Evolutionary conservation across 1,284 basidiomycete species (phyloP).

Genomic region (Trichosporon sp.): DNA sequence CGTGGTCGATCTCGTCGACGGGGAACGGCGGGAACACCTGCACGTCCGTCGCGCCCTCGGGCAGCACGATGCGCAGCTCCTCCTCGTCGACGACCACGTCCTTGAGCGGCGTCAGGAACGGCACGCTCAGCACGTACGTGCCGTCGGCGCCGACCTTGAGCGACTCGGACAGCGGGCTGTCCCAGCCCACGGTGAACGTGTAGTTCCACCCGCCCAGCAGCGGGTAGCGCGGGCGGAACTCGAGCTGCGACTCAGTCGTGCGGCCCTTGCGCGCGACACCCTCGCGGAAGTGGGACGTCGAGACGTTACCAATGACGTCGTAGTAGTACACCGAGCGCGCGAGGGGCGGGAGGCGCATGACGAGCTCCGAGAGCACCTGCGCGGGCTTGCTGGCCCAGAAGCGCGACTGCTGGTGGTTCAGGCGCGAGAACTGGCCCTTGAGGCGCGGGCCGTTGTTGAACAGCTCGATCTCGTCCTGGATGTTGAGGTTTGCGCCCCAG

Average conservation of each 20-base stretch:
- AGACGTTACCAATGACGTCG: conserved; percentile 92
- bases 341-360: conserved; percentile 72
- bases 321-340: conserved; percentile 79
- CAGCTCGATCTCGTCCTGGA: conserved; percentile 79
- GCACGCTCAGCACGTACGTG: conserved; percentile 63
- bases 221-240: conserved; percentile 86
- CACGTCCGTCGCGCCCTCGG: conserved; percentile 87
- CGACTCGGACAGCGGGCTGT: conserved; percentile 68
- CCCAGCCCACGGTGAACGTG: conserved; percentile 88
- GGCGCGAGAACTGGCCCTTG: conserved; percentile 91
- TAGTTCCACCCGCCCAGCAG: conserved; percentile 98
- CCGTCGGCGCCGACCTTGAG: conserved; percentile 51
- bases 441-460: conserved; percentile 81
- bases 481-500: conserved; percentile 92
- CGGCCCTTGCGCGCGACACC: conserved; percentile 44
- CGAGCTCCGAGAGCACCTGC: conserved; percentile 63
- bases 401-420: conserved; percentile 75
- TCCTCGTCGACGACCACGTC: conserved; percentile 78
- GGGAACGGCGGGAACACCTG: conserved; percentile 73
- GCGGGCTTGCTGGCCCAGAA: conserved; percentile 61
- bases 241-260: conserved; percentile 58
- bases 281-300: conserved; percentile 78
- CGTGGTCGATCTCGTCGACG: conserved; percentile 59
- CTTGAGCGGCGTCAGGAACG: conserved; percentile 76
- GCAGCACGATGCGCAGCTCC: conserved; percentile 74